Base-by-base conservation (phyloP, 148 eudicot species). In the Camellia sinensis region DNA sequence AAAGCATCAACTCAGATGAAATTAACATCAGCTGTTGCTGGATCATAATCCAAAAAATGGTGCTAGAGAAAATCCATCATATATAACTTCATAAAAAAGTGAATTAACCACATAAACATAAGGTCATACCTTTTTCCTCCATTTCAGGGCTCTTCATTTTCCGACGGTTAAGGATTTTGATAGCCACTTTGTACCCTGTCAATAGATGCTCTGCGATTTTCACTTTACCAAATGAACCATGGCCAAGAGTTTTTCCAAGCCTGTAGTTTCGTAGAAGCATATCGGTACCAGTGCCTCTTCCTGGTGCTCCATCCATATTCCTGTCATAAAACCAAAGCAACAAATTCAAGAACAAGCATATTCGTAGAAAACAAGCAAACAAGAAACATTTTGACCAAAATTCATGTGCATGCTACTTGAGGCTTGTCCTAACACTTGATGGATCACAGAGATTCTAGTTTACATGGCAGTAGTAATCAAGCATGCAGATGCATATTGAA, bases 111-210 rank as follows among this genome's bases (percentile, higher is more conserved):
- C 6, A 19, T 0, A 53, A 78, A 15, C 37, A 64, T 66, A 29
- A n/a, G 4, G 14, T 67, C 17, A 46, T 56, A 82, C 87, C 87
- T 82, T 85, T 85, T 64, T 85, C 87, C 76, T 85, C 87, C 87
- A 82, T 85, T 7, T 85, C 85, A 66, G 81, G 85, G 70, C 75
- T 85, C 67, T 80, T 85, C 82, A 85, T 80, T 67, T 80, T 85
- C 56, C 85, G 85, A 45, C 85, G 87, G 78, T 85, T 85, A 15
- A 85, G 87, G 66, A 85, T 85, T 80, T 85, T 85, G 29, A 85
- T 73, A 60, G 87, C 87, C 71, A 85, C 87, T 75, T 85, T 85
- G 76, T 79, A 64, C 50, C 76, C 76, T 0, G 87, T 85, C 65
- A 40, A 64, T 19, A 79, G 68, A 80, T 85, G 87, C 80, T 82